Conservation (phyloP, 108 stramenopile genomes). For the Nitzschia palea region DNA sequence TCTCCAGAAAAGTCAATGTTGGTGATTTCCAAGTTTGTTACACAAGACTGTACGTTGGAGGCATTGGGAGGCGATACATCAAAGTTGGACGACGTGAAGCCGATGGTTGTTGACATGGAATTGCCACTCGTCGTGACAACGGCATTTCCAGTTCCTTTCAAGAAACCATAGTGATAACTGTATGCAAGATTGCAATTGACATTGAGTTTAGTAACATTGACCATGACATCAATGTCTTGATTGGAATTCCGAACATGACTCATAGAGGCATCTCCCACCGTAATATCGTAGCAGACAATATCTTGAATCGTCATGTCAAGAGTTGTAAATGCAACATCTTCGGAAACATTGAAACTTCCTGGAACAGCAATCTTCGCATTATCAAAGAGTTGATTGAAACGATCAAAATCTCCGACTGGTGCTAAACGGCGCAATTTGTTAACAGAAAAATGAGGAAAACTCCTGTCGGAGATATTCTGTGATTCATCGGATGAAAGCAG, state of each 20-base stretch:
- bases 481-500: too few species aligned
- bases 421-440: too few species aligned
- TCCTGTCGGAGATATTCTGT: too few species aligned
- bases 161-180: conserved; percentile 29
- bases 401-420: conserved; percentile 26
- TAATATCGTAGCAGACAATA: conserved; percentile 30
- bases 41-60: conserved; percentile 34
- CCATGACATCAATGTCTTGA: conserved; percentile 10
- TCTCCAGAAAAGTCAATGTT: conserved; percentile 60
- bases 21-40: conserved; percentile 40
- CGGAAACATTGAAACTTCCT: conserved; percentile 17
- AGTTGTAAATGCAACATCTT: conserved; percentile 7
- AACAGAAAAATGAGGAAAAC: too few species aligned
- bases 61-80: conserved; percentile 31
- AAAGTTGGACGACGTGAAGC: conserved; percentile 45
- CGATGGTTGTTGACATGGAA: conserved; percentile 19
- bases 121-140: conserved; percentile 24
- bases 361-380: conserved; percentile 26
- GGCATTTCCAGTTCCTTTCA: conserved; percentile 15
- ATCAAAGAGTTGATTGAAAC: conserved; percentile 27
- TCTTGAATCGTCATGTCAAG: conserved; percentile 19
- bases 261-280: conserved; percentile 19
- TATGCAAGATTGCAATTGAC: conserved; percentile 24
- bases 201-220: conserved; percentile 16
- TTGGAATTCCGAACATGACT: conserved; percentile 8